phyloP scores from a whole-genome alignment of 1,139 yeast species.

The Pichia sp. region DNA sequence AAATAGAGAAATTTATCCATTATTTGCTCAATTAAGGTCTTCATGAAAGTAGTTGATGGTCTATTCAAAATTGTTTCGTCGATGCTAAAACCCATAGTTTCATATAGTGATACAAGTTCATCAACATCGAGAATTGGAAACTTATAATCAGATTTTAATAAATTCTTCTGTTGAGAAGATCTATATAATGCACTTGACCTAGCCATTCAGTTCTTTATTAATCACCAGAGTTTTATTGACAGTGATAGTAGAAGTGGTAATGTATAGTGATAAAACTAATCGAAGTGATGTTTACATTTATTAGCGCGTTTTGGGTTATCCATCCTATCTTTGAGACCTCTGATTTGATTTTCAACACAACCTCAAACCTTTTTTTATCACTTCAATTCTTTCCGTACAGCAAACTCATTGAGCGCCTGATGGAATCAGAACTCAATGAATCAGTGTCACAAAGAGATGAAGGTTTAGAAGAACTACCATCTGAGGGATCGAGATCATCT shows the following conservation, averaged over 20 bases:
- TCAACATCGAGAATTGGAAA: constrained; percentile 63
- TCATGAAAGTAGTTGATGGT: constrained; percentile 62
- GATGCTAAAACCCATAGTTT: constrained; percentile 37
- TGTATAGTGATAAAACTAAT: too few relatives aligned
- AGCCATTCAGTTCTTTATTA: constrained; percentile 19
- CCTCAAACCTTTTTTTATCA: too few relatives aligned
- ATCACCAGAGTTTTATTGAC: background rate
- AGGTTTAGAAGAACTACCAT: too few relatives aligned
- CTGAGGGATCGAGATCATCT: too few relatives aligned
- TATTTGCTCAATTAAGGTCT: constrained; percentile 59
- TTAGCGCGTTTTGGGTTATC: too few relatives aligned
- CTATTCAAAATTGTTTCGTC: constrained; percentile 55
- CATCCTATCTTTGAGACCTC: too few relatives aligned
- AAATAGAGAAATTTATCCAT: constrained; percentile 64
- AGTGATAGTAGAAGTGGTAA: background rate
- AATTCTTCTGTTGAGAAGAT: constrained; percentile 5
- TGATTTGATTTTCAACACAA: too few relatives aligned
- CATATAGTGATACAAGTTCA: constrained; percentile 34
- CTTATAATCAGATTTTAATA: constrained; percentile 19
- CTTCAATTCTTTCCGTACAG: too few relatives aligned
- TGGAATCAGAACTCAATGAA: too few relatives aligned
- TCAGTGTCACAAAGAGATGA: too few relatives aligned
- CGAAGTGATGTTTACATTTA: too few relatives aligned
- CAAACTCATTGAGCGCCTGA: too few relatives aligned
- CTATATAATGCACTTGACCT: constrained; percentile 29